Evolutionary conservation across 345 rosid genomes (phyloP).

Genomic region (Eucalyptus viminalis): DNA sequence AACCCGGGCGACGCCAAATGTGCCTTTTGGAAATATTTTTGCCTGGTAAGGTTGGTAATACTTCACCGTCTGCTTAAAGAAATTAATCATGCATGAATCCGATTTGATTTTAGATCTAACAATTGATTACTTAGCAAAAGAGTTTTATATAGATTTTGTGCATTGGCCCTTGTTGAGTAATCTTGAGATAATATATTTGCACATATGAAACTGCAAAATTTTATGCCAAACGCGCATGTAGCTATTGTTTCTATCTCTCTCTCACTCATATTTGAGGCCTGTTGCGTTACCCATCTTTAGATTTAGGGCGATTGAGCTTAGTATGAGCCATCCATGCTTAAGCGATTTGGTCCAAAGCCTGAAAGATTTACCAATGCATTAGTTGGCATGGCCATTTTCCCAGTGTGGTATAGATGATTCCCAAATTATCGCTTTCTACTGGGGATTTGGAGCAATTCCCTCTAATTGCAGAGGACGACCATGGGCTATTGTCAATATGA

Average conservation of each 20-base stretch:
- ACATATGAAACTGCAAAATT: not conserved
- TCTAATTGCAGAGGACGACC: not conserved
- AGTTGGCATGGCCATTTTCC: not conserved
- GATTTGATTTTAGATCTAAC: not conserved
- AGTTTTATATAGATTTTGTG: not conserved
- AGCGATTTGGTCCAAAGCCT: not conserved
- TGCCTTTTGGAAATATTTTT: not conserved
- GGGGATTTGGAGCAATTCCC: not conserved
- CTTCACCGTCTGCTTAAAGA: not conserved
- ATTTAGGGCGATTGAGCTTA: not conserved
- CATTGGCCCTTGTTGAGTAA: not conserved
- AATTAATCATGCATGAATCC: not conserved
- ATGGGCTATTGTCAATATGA: not conserved
- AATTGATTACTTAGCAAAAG: not conserved
- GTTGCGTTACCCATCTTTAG: not conserved
- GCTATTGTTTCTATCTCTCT: not conserved
- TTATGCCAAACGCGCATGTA: not conserved
- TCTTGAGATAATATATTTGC: not conserved
- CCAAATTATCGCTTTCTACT: not conserved
- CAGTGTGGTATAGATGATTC: not conserved
- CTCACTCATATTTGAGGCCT: not conserved
- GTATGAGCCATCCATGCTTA: not conserved
- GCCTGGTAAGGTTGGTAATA: not conserved
- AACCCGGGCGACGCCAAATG: conserved; percentile 73
- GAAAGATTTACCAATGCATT: not conserved